Conservation (phyloP, 2,329 filamentous ascomycete species). For the Nemania bipapillata region DNA sequence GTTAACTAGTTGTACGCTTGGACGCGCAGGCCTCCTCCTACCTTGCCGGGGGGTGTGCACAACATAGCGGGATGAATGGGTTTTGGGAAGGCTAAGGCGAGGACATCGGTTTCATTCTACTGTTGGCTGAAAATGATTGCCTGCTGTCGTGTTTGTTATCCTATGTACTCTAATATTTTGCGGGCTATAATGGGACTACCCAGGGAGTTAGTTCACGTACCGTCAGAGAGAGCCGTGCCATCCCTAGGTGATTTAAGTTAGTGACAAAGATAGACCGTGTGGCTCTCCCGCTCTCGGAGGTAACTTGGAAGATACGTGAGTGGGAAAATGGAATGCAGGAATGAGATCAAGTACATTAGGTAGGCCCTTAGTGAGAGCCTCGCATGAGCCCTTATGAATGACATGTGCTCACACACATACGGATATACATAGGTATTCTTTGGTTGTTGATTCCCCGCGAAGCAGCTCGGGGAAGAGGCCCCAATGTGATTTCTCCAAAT, state of each 20-base stretch:
- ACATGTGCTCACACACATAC: not conserved
- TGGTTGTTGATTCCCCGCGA: not conserved
- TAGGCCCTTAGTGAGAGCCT: too few species aligned
- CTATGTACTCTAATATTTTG: constrained; percentile 13
- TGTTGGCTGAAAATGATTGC: not conserved
- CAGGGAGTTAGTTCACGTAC: not conserved
- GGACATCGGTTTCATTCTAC: not conserved
- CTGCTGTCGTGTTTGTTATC: not conserved
- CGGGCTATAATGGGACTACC: too few species aligned
- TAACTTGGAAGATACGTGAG: not conserved
- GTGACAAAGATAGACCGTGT: not conserved
- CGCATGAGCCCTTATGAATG: too few species aligned
- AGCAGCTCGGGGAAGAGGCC: not conserved
- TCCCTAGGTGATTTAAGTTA: not conserved
- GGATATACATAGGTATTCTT: too few species aligned
- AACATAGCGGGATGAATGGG: not conserved
- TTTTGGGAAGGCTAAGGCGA: not conserved
- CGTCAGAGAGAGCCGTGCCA: not conserved
- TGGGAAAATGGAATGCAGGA: too few species aligned
- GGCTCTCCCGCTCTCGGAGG: not conserved
- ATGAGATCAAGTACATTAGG: too few species aligned
- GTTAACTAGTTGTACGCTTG: not conserved
- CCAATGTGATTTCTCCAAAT: constrained; percentile 26
- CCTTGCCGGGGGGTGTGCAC: not conserved
- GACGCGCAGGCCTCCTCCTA: too few species aligned